These are phyloP conservation scores for Aeminium ludgeri DNA, from an alignment of 495 filamentous ascomycete species.

Conservation along the genomic window DNA sequence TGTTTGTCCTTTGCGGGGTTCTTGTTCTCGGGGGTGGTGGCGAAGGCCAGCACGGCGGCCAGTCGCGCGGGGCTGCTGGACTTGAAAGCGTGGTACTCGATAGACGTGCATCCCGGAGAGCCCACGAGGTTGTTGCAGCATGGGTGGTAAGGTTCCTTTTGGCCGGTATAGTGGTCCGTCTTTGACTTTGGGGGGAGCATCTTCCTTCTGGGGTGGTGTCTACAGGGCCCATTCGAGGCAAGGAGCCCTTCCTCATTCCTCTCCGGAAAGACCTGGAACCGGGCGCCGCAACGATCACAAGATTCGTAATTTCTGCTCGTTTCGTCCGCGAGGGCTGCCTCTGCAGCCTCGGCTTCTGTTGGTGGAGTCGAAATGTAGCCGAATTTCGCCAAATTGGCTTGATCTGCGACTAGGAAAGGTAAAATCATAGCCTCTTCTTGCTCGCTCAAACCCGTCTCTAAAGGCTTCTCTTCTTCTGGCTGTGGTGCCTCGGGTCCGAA, in stretches of 20 bases:
- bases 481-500: background rate
- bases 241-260: constrained; percentile 68
- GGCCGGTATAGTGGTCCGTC: constrained; percentile 29
- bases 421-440: constrained; percentile 53
- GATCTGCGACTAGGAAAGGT: constrained; percentile 38
- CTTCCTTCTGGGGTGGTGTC: constrained; percentile 54
- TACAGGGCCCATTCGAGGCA: constrained; percentile 58
- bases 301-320: constrained; percentile 59
- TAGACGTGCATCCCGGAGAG: constrained; percentile 51
- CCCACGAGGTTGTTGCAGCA: constrained; percentile 66
- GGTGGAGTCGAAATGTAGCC: constrained; percentile 60
- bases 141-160: constrained; percentile 41
- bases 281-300: constrained; percentile 69
- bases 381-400: constrained; percentile 40
- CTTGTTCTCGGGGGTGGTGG: constrained; percentile 42
- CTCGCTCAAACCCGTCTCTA: constrained; percentile 50
- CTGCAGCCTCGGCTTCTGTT: constrained; percentile 39
- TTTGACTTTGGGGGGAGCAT: constrained; percentile 35
- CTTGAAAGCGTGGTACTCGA: constrained; percentile 73
- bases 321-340: constrained; percentile 45
- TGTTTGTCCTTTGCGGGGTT: constrained; percentile 23
- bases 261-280: constrained; percentile 87
- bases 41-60: constrained; percentile 62
- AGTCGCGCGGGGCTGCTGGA: constrained; percentile 56
- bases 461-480: constrained; percentile 17